Evolutionary conservation across 805 yeast species (phyloP), one percentile per base, ranked within the genome.

Genomic region (Candida berthetii): DNA sequence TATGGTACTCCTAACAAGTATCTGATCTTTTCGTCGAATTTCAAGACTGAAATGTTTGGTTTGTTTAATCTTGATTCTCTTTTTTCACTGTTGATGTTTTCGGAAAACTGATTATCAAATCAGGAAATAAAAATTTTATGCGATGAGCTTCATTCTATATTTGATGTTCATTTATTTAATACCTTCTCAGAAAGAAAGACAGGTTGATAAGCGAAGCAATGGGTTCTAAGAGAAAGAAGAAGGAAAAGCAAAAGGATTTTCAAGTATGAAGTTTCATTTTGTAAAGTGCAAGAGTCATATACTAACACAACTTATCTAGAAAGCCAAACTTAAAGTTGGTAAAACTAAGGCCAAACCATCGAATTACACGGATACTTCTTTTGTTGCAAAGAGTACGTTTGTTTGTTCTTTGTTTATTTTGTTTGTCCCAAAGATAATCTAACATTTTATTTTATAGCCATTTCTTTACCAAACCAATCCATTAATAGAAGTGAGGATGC

Each of bases 251-350:
- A 45, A 83, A 82, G 62, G 95, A 85, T 55, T 85, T 85, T 58
- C 71, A 65, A 40, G 68, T 63, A 49, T 19, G 35, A 15, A 8
- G 22, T 35, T 28, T 37, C 25, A 19, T 4, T 15, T n/a, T n/a
- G n/a, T n/a, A n/a, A n/a, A n/a, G n/a, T n/a, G n/a, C n/a, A n/a
- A 16, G 28, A 19, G 13, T 16, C 13, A 15, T 28, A 17, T 7
- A 27, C 42, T 33, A 37, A 33, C 34, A 37, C 20, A 32, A 28
- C 8, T 24, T 18, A 16, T 18, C 13, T 52, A 68, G 54, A 88
- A 88, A 60, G 71, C 79, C 44, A 91, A 87, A 68, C 74, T 93
- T 40, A 83, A 75, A 54, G 97, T 93, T 28, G 99, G 99, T 42
- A 93, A 93, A 61, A 68, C 83, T 3, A 76, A 78, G 16, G 78